phyloP scores from a whole-genome alignment of 805 yeast genomes.

The Nakazawaea pomicola region DNA sequence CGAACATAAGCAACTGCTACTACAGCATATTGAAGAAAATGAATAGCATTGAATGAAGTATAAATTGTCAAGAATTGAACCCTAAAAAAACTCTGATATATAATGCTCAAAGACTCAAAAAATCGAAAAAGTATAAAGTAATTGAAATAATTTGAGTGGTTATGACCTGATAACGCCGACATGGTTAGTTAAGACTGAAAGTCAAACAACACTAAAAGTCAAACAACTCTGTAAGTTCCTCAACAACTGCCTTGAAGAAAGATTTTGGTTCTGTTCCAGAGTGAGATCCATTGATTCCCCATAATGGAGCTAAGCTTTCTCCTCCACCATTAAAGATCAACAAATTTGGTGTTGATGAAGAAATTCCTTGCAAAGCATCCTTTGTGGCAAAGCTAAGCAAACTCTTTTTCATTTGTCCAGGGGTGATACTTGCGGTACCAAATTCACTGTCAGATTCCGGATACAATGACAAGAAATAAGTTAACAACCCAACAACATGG shows the following conservation, averaged over 20 bases:
- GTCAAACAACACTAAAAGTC: too few species aligned
- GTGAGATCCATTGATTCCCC: constrained; percentile 25
- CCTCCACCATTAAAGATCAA: constrained; percentile 62
- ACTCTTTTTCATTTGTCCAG: constrained; percentile 49
- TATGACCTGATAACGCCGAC: not conserved
- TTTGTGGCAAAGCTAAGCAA: constrained; percentile 47
- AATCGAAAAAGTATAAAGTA: not conserved
- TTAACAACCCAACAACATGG: constrained; percentile 49
- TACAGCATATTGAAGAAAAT: too few species aligned
- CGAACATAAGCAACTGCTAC: too few species aligned
- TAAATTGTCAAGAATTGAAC: too few species aligned
- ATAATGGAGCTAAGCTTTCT: constrained; percentile 44
- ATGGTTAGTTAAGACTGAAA: too few species aligned
- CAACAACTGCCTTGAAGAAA: not conserved
- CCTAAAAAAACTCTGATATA: too few species aligned
- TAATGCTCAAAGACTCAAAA: too few species aligned
- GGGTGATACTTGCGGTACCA: constrained; percentile 39
- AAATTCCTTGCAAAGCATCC: constrained; percentile 40
- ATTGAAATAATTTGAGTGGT: not conserved
- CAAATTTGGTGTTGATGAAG: constrained; percentile 48
- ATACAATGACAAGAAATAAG: constrained; percentile 52
- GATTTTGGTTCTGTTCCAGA: not conserved
- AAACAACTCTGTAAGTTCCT: not conserved
- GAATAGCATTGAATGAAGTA: too few species aligned
- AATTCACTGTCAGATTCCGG: constrained; percentile 47